Base-by-base conservation (phyloP, 805 yeast species). In the Candida sakaeoensis region DNA sequence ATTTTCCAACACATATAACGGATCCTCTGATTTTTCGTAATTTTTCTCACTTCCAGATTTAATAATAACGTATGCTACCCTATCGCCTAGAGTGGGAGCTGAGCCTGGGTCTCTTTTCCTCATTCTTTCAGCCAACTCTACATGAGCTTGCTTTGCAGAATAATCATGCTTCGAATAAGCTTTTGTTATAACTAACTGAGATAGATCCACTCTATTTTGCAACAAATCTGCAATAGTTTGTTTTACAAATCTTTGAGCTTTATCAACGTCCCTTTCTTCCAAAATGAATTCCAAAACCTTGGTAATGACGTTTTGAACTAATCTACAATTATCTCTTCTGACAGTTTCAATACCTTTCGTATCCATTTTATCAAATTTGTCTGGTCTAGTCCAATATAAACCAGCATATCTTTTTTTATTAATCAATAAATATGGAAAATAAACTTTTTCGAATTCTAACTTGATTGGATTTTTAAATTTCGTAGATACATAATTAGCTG, bases 331-430 rank as follows among this genome's bases (percentile, higher is more conserved):
- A 57, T 93, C 99, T 71, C 99, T 80, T 61, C 99, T 81, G 31
- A 93, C 99, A 0, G 99, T 93, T 55, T 95, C 99, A 46, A 93
- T 84, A 60, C 99, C 99, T 57, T 93, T 93, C 24, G 97, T 91
- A 60, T 93, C 99, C 89, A 93, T 83, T 63, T 93, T 93, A 61
- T 95, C 99, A 53, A 78, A 87, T 48, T 86, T 87, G n/a, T 86
- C 79, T 0, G 97, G 83, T 34, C 78, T 76, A 0, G 99, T 93
- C 99, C 99, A 93, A 57, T 82, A 91, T 32, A 93, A 69, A 0
- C 99, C 99, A 2, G 99, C 99, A 57, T 93, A 93, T 61, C 99
- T 76, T 65, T 93, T 93, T 63, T 93, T 93, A 68, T 91, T 93
- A 57, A 93, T 93, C 57, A 93, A 70, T 48, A 93, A 67, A 56